Evolutionary conservation across 2,329 filamentous ascomycete species (phyloP), one percentile per base, ranked within the genome.

Genomic region (Xylariaceae sp.): DNA sequence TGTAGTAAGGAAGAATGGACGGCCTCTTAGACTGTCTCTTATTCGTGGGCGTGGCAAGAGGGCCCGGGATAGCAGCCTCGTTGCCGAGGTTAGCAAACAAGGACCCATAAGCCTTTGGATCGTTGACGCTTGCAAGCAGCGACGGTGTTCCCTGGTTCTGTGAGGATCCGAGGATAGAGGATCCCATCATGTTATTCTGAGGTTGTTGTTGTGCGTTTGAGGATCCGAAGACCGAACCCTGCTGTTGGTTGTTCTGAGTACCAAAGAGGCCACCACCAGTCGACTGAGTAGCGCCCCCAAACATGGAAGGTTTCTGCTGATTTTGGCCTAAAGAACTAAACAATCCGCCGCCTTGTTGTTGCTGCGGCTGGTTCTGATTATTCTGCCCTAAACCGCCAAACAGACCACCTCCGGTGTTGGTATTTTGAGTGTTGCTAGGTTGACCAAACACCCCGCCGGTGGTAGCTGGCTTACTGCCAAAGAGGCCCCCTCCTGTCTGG

Each of bases 61-160:
- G 95, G 2, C 95, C 95, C 2, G 92, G 90, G 67, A 92, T 92
- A 72, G 73, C 81, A 51, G 79, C 76, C 76, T 75, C 90, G 70
- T 70, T 81, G 64, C 80, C 80, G 16, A 97, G 77, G 50, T 87
- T 89, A 29, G 87, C 85, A 73, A 98, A 98, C 19, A 99, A 82
- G 1, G 91, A 91, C 44, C 95, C 95, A 69, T 96, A 99, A 0
- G 96, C 93, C 50, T 90, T 91, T n/a, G 87, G 81, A 62, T 93
- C 91, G 57, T 86, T 87, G 53, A 96, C 84, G 58, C 91, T 95
- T 4, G 92, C 88, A 32, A 89, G 91, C 56, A 96, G 78, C 18
- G 82, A 77, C 67, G 82, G 82, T n/a, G 83, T 83, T 7, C 74
- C 74, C 54, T 76, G 74, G 29, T 70, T 71, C 59, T 82, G 80